Conservation (phyloP, 1,139 yeast genomes). For the Lizanozyma gosingica region DNA sequence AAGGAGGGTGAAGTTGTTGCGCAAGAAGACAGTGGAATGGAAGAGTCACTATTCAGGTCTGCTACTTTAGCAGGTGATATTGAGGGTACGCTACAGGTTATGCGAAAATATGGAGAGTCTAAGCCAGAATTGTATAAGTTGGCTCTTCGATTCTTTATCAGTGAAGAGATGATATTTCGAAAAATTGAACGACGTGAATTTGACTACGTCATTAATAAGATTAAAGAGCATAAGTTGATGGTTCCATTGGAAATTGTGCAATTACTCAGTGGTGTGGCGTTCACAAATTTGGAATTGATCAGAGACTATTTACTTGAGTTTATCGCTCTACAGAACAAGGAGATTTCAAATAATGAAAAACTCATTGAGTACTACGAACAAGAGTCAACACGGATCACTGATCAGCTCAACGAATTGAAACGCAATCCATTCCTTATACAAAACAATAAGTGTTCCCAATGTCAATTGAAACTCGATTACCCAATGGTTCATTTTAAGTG, state of each 20-base stretch:
- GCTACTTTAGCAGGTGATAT: constrained; percentile 53
- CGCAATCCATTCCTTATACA: constrained; percentile 57
- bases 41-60: constrained; percentile 59
- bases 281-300: constrained; percentile 65
- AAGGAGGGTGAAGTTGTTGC: constrained; percentile 36
- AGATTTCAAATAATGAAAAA: constrained; percentile 58
- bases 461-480: constrained; percentile 60
- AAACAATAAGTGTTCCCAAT: constrained; percentile 62
- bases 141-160: constrained; percentile 58
- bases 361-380: constrained; percentile 59
- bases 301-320: constrained; percentile 60
- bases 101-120: constrained; percentile 49
- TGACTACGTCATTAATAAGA: constrained; percentile 39
- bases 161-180: constrained; percentile 44
- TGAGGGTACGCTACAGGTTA: constrained; percentile 44
- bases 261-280: constrained; percentile 53
- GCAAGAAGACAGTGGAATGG: constrained; percentile 37
- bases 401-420: constrained; percentile 43
- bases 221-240: constrained; percentile 46
- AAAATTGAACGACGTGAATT: constrained; percentile 49
- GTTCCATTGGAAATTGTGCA: constrained; percentile 74
- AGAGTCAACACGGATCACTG: constrained; percentile 53
- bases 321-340: constrained; percentile 53
- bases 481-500: constrained; percentile 85
- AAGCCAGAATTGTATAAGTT: constrained; percentile 60